These are phyloP conservation scores for Blastobotrys terrestris DNA, from an alignment of 805 yeast genomes.

Conservation along the genomic window DNA sequence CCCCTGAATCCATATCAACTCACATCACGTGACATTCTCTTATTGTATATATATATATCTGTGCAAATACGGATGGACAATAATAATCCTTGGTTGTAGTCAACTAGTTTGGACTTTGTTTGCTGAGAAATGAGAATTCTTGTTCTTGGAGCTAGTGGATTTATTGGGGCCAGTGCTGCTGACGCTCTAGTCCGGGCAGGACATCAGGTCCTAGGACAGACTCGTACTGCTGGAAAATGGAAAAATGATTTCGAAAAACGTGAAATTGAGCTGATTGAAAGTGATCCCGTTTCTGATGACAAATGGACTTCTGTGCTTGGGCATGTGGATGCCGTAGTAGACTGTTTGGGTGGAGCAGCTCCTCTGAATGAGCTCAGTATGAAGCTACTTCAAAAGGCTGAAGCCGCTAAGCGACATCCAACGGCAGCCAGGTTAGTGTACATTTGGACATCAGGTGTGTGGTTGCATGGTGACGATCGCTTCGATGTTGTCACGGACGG, in stretches of 20 bases:
- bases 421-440: neutral
- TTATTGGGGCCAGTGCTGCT: neutral
- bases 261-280: neutral
- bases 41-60: too few species aligned
- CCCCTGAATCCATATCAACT: too few species aligned
- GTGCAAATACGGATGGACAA: too few species aligned
- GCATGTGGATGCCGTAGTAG: neutral
- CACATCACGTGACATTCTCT: too few species aligned
- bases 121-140: neutral
- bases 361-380: neutral
- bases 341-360: neutral
- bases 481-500: neutral
- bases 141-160: neutral
- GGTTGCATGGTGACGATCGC: conserved; percentile 1
- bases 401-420: neutral
- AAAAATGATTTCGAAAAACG: neutral
- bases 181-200: neutral
- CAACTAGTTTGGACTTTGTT: too few species aligned
- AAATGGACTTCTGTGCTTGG: conserved; percentile 1
- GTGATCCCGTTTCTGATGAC: neutral
- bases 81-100: too few species aligned
- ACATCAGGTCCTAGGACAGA: neutral
- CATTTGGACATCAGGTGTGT: neutral
- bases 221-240: conserved; percentile 1
- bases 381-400: neutral